Conservation (phyloP, 306 rosid genomes). For the Ceratonia siliqua region DNA sequence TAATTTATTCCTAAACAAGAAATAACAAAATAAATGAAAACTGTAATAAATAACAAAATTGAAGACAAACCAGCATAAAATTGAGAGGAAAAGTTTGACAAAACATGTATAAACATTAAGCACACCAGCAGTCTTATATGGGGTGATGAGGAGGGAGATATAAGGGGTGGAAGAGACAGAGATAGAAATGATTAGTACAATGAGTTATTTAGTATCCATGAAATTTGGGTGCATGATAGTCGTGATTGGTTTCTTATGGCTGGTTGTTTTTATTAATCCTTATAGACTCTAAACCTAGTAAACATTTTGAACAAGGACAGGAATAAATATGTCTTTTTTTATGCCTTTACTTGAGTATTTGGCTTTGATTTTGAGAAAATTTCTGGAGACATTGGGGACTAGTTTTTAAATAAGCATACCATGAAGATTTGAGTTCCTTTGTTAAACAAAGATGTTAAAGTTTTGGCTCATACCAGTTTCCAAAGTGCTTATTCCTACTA, state of each 20-base stretch:
- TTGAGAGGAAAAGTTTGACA: no score
- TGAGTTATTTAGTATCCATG: not conserved
- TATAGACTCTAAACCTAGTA: not conserved
- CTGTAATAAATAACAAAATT: no score
- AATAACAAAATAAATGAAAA: no score
- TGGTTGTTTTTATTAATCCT: not conserved
- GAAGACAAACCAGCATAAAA: no score
- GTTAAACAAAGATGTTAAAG: not conserved
- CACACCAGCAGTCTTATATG: no score
- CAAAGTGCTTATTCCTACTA: not conserved
- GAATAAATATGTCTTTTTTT: not conserved
- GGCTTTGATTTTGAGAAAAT: not conserved
- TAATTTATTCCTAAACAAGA: no score
- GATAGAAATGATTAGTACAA: no score
- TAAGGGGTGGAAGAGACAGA: no score
- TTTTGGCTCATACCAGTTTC: not conserved
- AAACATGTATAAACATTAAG: no score
- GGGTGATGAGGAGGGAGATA: no score
- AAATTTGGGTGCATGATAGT: conserved; percentile 4
- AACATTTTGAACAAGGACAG: not conserved
- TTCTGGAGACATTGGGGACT: not conserved
- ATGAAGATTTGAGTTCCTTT: not conserved
- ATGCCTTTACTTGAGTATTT: not conserved
- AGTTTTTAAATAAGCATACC: not conserved
- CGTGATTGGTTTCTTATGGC: not conserved